Conservation (phyloP, 176 grass and related monocot genomes). For the Alloteropsis semialata region DNA sequence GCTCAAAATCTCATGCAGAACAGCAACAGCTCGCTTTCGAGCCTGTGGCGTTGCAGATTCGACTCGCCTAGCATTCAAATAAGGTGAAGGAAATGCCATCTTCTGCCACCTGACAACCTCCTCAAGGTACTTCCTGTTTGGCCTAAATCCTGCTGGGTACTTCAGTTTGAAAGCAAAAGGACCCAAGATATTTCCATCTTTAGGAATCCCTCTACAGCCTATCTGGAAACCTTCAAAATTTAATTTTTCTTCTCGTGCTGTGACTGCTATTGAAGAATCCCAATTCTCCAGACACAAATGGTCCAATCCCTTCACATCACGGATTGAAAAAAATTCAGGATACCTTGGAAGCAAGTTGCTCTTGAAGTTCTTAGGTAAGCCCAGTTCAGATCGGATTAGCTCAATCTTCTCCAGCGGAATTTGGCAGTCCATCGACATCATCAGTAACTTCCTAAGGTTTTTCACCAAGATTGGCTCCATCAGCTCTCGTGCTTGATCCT, state of each 20-base stretch:
- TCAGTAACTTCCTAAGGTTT: slow-evolving; percentile 73
- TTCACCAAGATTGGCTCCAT: slow-evolving; percentile 82
- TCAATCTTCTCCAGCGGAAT: slow-evolving; percentile 77
- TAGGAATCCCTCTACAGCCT: slow-evolving; percentile 58
- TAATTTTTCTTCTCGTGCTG: slow-evolving; percentile 62
- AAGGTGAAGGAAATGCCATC: slow-evolving; percentile 85
- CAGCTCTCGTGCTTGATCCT: slow-evolving; percentile 42
- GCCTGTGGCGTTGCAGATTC: slow-evolving; percentile 66
- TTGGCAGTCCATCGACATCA: slow-evolving; percentile 88
- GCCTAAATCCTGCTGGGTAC: slow-evolving; percentile 78
- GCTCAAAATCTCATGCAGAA: slow-evolving; percentile 85
- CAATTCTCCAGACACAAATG: slow-evolving; percentile 71
- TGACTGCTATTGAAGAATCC: slow-evolving; percentile 80
- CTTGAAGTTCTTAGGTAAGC: slow-evolving; percentile 63
- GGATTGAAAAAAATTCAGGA: slow-evolving; percentile 61
- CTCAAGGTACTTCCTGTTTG: slow-evolving; percentile 76
- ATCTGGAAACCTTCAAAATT: slow-evolving; percentile 41
- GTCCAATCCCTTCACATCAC: slow-evolving; percentile 48
- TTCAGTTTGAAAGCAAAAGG: slow-evolving; percentile 86
- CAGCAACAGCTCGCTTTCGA: slow-evolving; percentile 62
- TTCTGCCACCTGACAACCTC: slow-evolving; percentile 88
- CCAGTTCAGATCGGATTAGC: slow-evolving; percentile 73
- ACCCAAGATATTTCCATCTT: slow-evolving; percentile 78
- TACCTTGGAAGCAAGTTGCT: slow-evolving; percentile 60
- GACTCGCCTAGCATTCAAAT: slow-evolving; percentile 64